Evolutionary conservation across 345 rosid genomes (phyloP).

Genomic region (Geranium brycei): DNA sequence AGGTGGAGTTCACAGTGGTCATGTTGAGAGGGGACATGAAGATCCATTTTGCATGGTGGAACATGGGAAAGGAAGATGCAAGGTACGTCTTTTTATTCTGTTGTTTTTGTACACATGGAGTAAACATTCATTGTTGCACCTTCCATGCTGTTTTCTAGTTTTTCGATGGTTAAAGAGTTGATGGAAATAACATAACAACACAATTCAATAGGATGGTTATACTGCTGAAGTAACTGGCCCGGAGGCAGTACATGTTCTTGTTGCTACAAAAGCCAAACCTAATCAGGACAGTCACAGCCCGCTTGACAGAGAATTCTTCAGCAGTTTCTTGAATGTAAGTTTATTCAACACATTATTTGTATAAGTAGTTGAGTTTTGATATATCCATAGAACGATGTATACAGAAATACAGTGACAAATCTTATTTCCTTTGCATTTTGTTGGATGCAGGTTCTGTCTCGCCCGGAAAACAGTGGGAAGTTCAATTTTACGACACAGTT

Average conservation of each 20-base stretch:
- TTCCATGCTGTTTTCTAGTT: background rate
- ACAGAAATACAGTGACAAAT: background rate
- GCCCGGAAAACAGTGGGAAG: constrained; percentile 46
- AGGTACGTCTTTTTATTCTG: constrained; percentile 23
- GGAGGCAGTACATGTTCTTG: constrained; percentile 60
- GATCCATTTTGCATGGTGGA: constrained; percentile 53
- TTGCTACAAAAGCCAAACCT: constrained; percentile 64
- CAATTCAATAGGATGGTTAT: constrained; percentile 55
- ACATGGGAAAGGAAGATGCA: constrained; percentile 64
- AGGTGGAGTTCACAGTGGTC: constrained; percentile 81
- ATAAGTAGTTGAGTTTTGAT: background rate
- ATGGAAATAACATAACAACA: background rate
- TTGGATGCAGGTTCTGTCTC: constrained; percentile 47
- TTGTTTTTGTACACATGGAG: too few species aligned
- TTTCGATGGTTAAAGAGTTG: background rate
- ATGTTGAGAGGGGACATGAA: constrained; percentile 52
- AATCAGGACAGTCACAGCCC: constrained; percentile 27
- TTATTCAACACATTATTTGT: background rate
- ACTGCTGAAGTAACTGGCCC: constrained; percentile 49
- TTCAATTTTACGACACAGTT: constrained; percentile 65
- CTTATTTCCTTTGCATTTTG: background rate
- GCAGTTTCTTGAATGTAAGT: constrained; percentile 75
- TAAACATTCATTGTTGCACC: background rate
- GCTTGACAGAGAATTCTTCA: constrained; percentile 53
- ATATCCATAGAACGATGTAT: background rate